Conservation (phyloP, 371 early-diverging fungal genomes). For the Cokeromyces recurvatus region DNA sequence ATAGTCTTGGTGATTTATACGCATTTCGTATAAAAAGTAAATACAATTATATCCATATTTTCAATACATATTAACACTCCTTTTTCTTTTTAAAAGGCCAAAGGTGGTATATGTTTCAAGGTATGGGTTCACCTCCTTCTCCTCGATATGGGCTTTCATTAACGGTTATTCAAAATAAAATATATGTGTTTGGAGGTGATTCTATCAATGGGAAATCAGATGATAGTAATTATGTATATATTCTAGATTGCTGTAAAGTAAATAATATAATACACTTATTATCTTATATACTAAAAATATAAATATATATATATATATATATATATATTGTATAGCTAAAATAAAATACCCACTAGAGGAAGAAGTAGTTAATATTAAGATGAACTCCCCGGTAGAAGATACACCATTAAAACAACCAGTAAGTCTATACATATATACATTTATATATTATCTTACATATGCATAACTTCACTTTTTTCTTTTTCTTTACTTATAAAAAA, state of each 20-base stretch:
- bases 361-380: background rate
- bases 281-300: too few relatives aligned
- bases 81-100: slow-evolving; percentile 25
- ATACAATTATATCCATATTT: background rate
- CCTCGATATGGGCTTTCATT: slow-evolving; percentile 54
- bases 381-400: too few relatives aligned
- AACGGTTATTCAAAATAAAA: slow-evolving; percentile 48
- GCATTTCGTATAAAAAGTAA: slow-evolving; percentile 59
- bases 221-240: slow-evolving; percentile 41
- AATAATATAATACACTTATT: too few relatives aligned
- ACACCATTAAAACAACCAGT: too few relatives aligned
- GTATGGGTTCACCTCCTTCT: slow-evolving; percentile 55
- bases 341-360: slow-evolving; percentile 34
- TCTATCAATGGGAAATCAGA: slow-evolving; percentile 24
- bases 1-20: slow-evolving; percentile 54
- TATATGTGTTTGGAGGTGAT: slow-evolving; percentile 60
- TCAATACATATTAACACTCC: background rate
- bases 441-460: too few relatives aligned
- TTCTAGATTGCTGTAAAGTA: slow-evolving; percentile 55
- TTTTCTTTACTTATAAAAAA: too few relatives aligned
- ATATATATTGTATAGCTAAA: slow-evolving; percentile 40
- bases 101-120: slow-evolving; percentile 67
- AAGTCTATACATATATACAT: too few relatives aligned
- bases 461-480: too few relatives aligned
- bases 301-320: too few relatives aligned